Conservation (phyloP, 306 rosid genomes). For the Arachis hypogaea region DNA sequence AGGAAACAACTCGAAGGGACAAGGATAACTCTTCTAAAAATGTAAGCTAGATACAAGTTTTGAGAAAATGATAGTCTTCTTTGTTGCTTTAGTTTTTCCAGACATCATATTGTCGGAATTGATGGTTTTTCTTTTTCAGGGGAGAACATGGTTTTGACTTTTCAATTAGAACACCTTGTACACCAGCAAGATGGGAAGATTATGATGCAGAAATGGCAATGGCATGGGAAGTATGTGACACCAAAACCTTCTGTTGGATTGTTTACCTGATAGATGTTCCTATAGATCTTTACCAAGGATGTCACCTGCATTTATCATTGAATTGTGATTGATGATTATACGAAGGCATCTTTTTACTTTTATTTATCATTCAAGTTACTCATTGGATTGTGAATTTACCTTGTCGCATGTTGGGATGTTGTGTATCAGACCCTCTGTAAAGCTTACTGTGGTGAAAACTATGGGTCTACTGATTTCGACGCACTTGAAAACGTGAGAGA, state of each 20-base stretch:
- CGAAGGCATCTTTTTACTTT: slow-evolving; percentile 10
- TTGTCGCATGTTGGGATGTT: slow-evolving; percentile 40
- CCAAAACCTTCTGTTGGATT: slow-evolving; percentile 21
- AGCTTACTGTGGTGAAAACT: slow-evolving; percentile 87
- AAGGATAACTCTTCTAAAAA: slow-evolving; percentile 76
- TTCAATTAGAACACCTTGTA: slow-evolving; percentile 89
- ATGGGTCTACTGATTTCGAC: slow-evolving; percentile 75
- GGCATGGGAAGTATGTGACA: slow-evolving; percentile 91
- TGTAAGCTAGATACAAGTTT: slow-evolving; percentile 51
- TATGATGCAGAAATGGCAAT: slow-evolving; percentile 86
- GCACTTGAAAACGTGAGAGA: slow-evolving; percentile 87
- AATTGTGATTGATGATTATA: slow-evolving; percentile 18
- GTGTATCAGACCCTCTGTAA: slow-evolving; percentile 65
- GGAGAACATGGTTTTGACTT: slow-evolving; percentile 80
- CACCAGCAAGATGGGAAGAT: slow-evolving; percentile 90
- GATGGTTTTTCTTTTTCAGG: slow-evolving; percentile 49
- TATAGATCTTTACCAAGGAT: slow-evolving; percentile 12
- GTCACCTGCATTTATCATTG: slow-evolving; percentile 25
- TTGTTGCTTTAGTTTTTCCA: slow-evolving; percentile 7
- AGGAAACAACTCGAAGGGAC: slow-evolving; percentile 98
- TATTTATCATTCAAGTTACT: slow-evolving; percentile 17
- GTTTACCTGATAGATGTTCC: slow-evolving; percentile 21
- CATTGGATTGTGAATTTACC: slow-evolving; percentile 30
- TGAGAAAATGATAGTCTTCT: slow-evolving; percentile 26
- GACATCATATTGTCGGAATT: slow-evolving; percentile 5